Evolutionary conservation across 306 rosid genomes (phyloP).

Genomic region (Benincasa hispida): DNA sequence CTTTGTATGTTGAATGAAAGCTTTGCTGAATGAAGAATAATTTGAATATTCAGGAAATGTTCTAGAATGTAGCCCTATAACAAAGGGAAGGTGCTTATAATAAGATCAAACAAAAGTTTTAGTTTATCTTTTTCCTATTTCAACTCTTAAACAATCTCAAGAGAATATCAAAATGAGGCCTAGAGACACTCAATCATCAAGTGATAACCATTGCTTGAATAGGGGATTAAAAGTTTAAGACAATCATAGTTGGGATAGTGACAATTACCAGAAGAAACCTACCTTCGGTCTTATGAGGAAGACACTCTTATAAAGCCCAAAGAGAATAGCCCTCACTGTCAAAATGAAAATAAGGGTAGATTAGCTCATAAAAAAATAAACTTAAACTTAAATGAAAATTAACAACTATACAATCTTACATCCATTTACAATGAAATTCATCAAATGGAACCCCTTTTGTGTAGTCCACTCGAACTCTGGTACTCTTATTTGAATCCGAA

Average conservation of each 20-base stretch:
- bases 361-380: not conserved
- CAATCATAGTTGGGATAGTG: not conserved
- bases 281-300: slow-evolving; percentile 48
- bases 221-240: not conserved
- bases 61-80: not conserved
- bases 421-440: slow-evolving; percentile 66
- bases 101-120: not conserved
- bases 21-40: not conserved
- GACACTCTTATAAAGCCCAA: slow-evolving; percentile 44
- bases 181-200: not conserved
- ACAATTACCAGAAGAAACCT: slow-evolving; percentile 6
- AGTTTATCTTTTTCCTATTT: not conserved
- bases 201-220: not conserved
- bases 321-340: slow-evolving; percentile 58
- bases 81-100: not conserved
- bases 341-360: slow-evolving; percentile 8
- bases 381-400: not conserved
- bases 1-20: not conserved
- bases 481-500: slow-evolving; percentile 59
- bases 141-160: not conserved
- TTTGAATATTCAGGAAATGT: not conserved
- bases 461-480: slow-evolving; percentile 80
- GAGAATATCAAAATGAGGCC: not conserved
- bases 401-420: slow-evolving; percentile 24
- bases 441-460: slow-evolving; percentile 70